These are phyloP conservation scores for Sporothrix inflata DNA, from an alignment of 2,329 filamentous ascomycete genomes.

Conservation along the genomic window DNA sequence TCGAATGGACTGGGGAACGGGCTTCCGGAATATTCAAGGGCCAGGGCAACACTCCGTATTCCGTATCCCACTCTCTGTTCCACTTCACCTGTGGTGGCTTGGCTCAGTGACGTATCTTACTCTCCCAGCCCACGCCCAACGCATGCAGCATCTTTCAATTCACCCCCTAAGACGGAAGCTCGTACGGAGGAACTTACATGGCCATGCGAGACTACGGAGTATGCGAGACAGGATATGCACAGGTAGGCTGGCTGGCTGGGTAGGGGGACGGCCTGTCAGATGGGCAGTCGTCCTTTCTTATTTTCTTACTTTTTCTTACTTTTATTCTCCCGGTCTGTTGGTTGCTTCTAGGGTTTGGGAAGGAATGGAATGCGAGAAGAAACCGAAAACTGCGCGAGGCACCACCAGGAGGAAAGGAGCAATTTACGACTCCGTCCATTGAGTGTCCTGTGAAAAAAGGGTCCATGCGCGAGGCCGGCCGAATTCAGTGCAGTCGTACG, in stretches of 20 bases:
- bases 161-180: conserved; percentile 4
- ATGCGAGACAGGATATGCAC: neutral
- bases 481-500: neutral
- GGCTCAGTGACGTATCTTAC: conserved; percentile 2
- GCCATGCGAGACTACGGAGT: neutral
- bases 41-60: neutral
- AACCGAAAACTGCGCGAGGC: neutral
- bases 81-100: neutral
- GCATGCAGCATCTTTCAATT: neutral
- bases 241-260: neutral
- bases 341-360: neutral
- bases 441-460: neutral
- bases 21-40: conserved; percentile 1
- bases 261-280: neutral
- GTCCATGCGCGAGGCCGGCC: neutral
- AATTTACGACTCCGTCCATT: conserved; percentile 7
- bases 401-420: neutral
- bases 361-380: conserved; percentile 11
- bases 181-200: conserved; percentile 8
- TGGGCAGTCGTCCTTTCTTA: neutral
- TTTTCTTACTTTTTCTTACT: conserved; percentile 5
- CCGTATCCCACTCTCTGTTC: neutral
- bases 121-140: neutral
- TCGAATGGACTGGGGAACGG: neutral
- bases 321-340: neutral